Percentiles rank a stretch among this genome's conserved stretches.
Conservation (phyloP, 2,329 filamentous ascomycete species). For the Xylariaceae sp. region DNA sequence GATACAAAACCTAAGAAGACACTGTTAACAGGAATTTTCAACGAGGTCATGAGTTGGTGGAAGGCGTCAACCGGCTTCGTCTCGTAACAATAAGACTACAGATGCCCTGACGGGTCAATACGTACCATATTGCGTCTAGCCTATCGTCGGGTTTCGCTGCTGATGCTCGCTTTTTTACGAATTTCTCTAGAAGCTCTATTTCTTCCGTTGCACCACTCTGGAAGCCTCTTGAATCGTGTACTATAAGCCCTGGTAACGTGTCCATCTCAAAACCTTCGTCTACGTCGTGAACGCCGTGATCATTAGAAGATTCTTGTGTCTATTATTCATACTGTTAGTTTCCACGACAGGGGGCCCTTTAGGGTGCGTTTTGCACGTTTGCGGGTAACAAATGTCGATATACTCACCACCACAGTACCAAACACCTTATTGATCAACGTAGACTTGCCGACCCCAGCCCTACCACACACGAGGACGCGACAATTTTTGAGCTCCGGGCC, state of each 20-base stretch:
- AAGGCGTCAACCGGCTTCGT: neutral
- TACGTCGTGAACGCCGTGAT: constrained; percentile 38
- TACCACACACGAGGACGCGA: constrained; percentile 38
- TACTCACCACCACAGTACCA: constrained; percentile 32
- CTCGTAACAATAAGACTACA: neutral
- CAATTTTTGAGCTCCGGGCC: constrained; percentile 30
- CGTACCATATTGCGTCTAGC: constrained; percentile 39
- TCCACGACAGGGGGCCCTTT: neutral
- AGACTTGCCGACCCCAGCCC: constrained; percentile 39
- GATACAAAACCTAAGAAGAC: constrained; percentile 35
- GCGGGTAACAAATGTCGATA: neutral
- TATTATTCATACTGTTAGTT: constrained; percentile 16
- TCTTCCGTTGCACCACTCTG: constrained; percentile 36
- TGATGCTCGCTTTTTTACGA: constrained; percentile 34
- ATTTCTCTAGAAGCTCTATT: constrained; percentile 34
- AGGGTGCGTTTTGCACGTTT: neutral
- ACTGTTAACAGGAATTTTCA: neutral
- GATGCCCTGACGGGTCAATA: neutral
- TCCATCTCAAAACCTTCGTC: constrained; percentile 40
- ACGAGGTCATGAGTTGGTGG: neutral
- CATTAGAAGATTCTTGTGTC: constrained; percentile 36
- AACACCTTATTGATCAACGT: constrained; percentile 40
- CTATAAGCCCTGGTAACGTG: constrained; percentile 36
- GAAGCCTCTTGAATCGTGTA: constrained; percentile 40
- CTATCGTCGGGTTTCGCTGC: constrained; percentile 23